Conservation (phyloP, 768 basidiomycete genomes). For the Piloderma croceum region DNA sequence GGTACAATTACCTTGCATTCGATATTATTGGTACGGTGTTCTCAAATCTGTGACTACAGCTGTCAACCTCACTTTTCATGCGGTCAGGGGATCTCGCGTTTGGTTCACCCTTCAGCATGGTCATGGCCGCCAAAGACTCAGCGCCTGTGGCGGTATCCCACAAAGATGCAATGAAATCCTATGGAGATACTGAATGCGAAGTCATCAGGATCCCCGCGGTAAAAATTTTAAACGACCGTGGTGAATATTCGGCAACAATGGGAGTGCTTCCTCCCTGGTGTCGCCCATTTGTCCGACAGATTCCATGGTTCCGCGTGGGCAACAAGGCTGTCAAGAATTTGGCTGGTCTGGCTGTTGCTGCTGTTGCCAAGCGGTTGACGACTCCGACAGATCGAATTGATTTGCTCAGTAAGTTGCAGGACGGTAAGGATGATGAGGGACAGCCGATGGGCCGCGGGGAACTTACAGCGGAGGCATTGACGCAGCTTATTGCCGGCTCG, state of each 20-base stretch:
- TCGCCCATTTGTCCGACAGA: conserved; percentile 55
- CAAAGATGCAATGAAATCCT: conserved; percentile 48
- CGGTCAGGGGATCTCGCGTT: conserved; percentile 64
- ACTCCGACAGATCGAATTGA: conserved; percentile 71
- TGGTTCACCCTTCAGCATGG: conserved; percentile 87
- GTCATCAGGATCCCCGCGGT: conserved; percentile 70
- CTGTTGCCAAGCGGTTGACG: conserved; percentile 70
- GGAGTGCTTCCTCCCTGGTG: conserved; percentile 70
- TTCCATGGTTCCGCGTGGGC: conserved; percentile 78
- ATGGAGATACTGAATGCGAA: conserved; percentile 42
- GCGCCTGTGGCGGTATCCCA: conserved; percentile 62
- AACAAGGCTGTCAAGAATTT: conserved; percentile 61
- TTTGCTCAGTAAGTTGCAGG: conserved; percentile 74
- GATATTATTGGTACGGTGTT: conserved; percentile 65
- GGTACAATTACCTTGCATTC: conserved; percentile 63
- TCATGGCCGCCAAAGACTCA: conserved; percentile 64
- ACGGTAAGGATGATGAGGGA: conserved; percentile 73
- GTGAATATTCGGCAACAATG: conserved; percentile 81
- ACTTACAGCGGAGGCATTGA: conserved; percentile 83
- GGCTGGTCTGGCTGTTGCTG: conserved; percentile 74
- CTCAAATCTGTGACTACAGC: no score
- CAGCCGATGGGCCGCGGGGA: conserved; percentile 77
- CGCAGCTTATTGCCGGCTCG: conserved; percentile 82
- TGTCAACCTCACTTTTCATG: no score
- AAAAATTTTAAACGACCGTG: conserved; percentile 80